A percentile compares a stretch with the other conserved stretches of the same genome.
phyloP scores from a whole-genome alignment of 2,329 filamentous ascomycete species.

The Plenodomus tracheiphilus region DNA sequence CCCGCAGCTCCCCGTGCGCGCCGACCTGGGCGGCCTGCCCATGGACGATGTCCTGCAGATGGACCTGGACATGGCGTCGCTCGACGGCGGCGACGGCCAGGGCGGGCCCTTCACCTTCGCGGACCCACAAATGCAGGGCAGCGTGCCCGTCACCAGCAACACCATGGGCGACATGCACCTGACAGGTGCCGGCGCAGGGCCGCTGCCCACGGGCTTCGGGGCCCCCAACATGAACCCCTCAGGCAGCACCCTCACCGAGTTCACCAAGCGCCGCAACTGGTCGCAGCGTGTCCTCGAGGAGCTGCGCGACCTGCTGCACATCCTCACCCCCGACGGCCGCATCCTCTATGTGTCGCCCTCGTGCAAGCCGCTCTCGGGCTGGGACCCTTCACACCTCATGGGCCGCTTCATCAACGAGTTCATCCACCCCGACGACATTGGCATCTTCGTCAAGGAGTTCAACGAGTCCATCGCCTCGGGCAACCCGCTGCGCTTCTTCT shows the following conservation, averaged over 20 bases:
- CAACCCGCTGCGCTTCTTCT: conserved; percentile 81
- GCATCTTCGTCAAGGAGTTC: conserved; percentile 82
- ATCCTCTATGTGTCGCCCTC: conserved; percentile 87
- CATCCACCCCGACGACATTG: conserved; percentile 83
- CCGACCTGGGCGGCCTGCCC: conserved; percentile 40
- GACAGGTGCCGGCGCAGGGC: conserved; percentile 57
- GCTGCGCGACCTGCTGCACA: conserved; percentile 84
- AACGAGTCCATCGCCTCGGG: conserved; percentile 85
- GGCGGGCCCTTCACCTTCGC: conserved; percentile 26
- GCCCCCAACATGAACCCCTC: conserved; percentile 47
- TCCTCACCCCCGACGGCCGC: conserved; percentile 81
- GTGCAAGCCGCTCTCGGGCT: conserved; percentile 73
- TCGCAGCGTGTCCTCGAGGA: conserved; percentile 87
- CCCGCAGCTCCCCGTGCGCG: not conserved
- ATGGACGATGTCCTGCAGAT: conserved; percentile 51
- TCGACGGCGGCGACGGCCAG: conserved; percentile 27
- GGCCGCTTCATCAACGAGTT: conserved; percentile 78
- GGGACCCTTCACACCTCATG: conserved; percentile 69
- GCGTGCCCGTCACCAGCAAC: conserved; percentile 28
- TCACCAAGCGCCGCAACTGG: conserved; percentile 75
- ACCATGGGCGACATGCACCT: conserved; percentile 36
- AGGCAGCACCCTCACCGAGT: conserved; percentile 64
- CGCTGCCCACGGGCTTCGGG: conserved; percentile 59
- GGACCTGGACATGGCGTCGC: conserved; percentile 48
- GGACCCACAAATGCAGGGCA: conserved; percentile 31